phyloP scores from a whole-genome alignment of 2,329 filamentous ascomycete species.

The Mycosphaerella arachidis region DNA sequence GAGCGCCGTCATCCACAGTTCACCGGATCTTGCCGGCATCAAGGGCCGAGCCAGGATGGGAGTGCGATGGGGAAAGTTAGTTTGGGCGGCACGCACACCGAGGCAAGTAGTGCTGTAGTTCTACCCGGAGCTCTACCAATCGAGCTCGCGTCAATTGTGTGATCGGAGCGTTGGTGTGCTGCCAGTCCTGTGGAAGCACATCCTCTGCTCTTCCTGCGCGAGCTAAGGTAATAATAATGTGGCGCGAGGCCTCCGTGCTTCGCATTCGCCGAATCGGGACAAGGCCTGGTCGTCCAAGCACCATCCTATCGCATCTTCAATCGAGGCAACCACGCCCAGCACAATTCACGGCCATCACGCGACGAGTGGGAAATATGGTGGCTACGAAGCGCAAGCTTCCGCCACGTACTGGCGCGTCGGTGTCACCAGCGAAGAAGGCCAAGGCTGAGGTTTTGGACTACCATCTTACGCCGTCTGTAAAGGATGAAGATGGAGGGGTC shows the following conservation, averaged over 20 bases:
- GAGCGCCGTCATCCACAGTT: no score
- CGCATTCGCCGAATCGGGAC: background rate
- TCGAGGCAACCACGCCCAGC: background rate
- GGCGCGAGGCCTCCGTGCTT: background rate
- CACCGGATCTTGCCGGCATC: no score
- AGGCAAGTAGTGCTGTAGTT: no score
- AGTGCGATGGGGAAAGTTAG: no score
- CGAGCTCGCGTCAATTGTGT: no score
- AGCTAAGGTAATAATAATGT: background rate
- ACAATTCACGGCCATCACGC: background rate
- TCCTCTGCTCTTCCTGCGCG: background rate
- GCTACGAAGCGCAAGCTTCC: conserved; percentile 15
- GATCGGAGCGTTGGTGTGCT: no score
- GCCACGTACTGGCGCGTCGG: background rate
- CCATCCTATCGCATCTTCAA: background rate
- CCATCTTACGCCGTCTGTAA: conserved; percentile 40
- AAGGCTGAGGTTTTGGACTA: conserved; percentile 41
- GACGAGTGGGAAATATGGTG: background rate
- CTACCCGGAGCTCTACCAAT: background rate
- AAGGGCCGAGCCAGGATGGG: no score
- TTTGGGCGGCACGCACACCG: no score
- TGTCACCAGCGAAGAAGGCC: conserved; percentile 28
- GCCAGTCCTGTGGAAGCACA: no score
- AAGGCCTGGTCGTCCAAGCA: background rate
- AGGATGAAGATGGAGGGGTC: conserved; percentile 44